phyloP scores from a whole-genome alignment of 352 stramenopile species.

The Globisporangium megalacanthum region DNA sequence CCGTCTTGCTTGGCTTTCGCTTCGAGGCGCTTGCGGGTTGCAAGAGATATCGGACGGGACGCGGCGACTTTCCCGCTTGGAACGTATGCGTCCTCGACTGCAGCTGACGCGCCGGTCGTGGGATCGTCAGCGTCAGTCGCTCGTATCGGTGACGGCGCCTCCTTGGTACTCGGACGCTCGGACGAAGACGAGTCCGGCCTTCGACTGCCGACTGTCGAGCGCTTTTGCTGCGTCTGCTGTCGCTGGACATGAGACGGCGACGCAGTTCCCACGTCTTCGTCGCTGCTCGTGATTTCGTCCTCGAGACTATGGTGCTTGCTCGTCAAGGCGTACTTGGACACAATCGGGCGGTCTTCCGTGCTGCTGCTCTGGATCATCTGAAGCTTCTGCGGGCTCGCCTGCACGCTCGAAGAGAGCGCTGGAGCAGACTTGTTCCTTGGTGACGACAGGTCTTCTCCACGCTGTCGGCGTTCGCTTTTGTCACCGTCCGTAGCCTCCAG shows the following conservation, averaged over 20 bases:
- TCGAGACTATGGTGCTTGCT: conserved; percentile 5
- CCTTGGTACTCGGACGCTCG: conserved; percentile 23
- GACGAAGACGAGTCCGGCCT: conserved; percentile 6
- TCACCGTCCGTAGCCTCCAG: background rate
- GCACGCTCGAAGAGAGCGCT: background rate
- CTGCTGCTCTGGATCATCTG: conserved; percentile 36
- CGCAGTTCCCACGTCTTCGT: background rate
- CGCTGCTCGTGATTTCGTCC: background rate
- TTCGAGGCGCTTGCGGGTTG: conserved; percentile 58
- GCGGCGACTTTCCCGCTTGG: conserved; percentile 4
- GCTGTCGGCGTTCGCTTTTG: background rate
- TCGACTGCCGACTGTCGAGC: background rate
- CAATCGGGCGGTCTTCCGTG: conserved; percentile 27
- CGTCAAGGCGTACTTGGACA: conserved; percentile 25
- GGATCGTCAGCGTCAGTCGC: background rate
- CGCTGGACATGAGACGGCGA: background rate
- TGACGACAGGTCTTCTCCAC: background rate
- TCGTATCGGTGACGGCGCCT: background rate
- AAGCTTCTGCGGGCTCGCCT: conserved; percentile 32
- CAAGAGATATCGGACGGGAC: conserved; percentile 23
- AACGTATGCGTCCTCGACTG: conserved; percentile 3
- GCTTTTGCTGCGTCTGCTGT: background rate
- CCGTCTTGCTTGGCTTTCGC: conserved; percentile 48
- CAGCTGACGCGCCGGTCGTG: background rate
- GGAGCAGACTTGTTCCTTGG: background rate